Base-by-base conservation (phyloP, 176 grass and related monocot genomes). In the Metroxylon sagu region DNA sequence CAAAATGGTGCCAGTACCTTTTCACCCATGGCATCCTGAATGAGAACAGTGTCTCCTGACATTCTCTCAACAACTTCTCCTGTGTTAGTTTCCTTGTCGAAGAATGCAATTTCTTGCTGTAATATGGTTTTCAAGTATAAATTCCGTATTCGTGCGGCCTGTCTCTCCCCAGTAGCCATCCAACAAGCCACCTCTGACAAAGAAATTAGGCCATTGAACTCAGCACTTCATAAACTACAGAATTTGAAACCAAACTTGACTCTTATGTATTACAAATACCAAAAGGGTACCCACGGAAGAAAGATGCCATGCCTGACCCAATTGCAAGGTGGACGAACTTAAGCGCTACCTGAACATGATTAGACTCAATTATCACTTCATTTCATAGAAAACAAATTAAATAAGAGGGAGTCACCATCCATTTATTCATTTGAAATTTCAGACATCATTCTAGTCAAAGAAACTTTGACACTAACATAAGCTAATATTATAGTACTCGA, bases 11-110 rank as follows among this genome's bases (percentile, higher is more conserved):
- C 31, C 18, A 0, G 35, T 57, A 98, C 94, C 87, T 98, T 98
- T 74, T 98, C 94, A 2, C 94, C 94, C 94, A 98, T 98, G 78
- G 94, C 94, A 29, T 98, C 94, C 59, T 98, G 94, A 84, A 98
- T 98, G 8, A 98, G 73, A 17, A 98, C 94, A 1, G 94, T 98
- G 65, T 98, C 94, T 0, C 94, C 94, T 4, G 94, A 98, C 94
- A 98, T 98, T 64, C 94, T 74, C 56, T 85, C 94, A 1, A 98
- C 79, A 12, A 98, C 88, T 75, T 98, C 94, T 51, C 94, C 94
- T 10, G 94, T 98, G 69, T 56, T 98, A 19, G 94, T 98, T 70
- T 93, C 82, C 79, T 77, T 79, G 60, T 98, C 94, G 59, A 98
- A 98, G 71, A 98, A 98, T 50, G 94, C 88, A 55, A 98, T 93